Evolutionary conservation across 495 filamentous ascomycete species (phyloP).

Genomic region (Letharia lupina): DNA sequence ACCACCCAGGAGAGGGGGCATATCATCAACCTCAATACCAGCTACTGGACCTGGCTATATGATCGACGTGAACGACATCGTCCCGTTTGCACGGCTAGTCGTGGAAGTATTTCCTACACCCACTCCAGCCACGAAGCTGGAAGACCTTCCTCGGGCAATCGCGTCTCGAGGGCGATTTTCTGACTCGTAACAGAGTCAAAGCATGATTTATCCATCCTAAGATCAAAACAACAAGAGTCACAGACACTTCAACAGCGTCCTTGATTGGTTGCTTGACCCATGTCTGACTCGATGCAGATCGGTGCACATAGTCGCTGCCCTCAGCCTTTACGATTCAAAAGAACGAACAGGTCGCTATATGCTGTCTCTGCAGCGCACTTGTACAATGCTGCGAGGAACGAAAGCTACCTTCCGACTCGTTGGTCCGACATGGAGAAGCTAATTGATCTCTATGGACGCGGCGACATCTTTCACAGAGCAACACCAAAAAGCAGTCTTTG

Average conservation of each 20-base stretch:
- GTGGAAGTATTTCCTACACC: neutral
- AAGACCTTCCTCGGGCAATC: neutral
- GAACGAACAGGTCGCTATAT: neutral
- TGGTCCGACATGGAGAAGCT: neutral
- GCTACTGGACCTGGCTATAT: neutral
- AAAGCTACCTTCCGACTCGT: neutral
- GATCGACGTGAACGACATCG: neutral
- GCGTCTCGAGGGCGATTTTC: neutral
- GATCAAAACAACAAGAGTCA: neutral
- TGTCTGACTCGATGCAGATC: no score
- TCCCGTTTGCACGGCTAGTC: neutral
- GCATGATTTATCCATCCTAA: neutral
- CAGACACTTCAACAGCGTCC: neutral
- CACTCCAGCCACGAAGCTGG: neutral
- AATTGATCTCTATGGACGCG: neutral
- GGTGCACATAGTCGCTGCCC: no score
- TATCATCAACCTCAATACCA: no score
- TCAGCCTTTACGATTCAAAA: no score
- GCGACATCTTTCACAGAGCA: neutral
- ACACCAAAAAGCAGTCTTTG: neutral
- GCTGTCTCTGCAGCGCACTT: neutral
- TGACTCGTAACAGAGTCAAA: neutral
- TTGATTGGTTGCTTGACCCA: neutral
- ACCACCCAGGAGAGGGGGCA: neutral
- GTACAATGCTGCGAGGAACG: neutral